Percentiles rank a stretch among this genome's conserved stretches.
Conservation (phyloP, 176 grass and related monocot species). For the Juncus inflexus region DNA sequence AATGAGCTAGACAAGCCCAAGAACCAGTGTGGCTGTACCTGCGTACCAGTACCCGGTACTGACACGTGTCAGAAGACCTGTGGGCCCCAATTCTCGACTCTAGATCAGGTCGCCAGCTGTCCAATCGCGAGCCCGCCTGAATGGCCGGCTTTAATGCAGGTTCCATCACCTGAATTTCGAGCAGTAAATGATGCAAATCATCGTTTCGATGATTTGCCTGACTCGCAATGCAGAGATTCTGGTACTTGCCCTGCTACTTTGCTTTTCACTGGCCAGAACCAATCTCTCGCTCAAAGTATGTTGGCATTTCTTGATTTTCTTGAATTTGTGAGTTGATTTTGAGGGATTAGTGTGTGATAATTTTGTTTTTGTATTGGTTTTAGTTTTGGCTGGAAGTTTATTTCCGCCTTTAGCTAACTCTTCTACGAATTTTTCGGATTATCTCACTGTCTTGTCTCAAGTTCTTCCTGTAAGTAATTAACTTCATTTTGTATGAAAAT, state of each 20-base stretch:
- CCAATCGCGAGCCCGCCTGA: slow-evolving; percentile 43
- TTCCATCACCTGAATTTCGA: slow-evolving; percentile 46
- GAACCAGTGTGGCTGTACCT: slow-evolving; percentile 65
- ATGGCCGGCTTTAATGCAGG: slow-evolving; percentile 72
- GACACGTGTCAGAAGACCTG: slow-evolving; percentile 53
- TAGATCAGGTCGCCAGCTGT: slow-evolving; percentile 65
- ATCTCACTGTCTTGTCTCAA: slow-evolving; percentile 39
- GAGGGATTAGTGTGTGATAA: slow-evolving; percentile 2
- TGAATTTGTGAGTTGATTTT: neutral
- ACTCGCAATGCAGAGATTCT: slow-evolving; percentile 36
- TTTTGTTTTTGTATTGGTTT: neutral
- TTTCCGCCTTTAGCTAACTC: slow-evolving; percentile 41
- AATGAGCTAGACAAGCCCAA: slow-evolving; percentile 62
- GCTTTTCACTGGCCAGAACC: slow-evolving; percentile 67
- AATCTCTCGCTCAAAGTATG: slow-evolving; percentile 59
- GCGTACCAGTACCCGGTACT: slow-evolving; percentile 33
- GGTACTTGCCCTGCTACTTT: slow-evolving; percentile 52
- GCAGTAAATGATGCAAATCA: slow-evolving; percentile 18
- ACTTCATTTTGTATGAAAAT: neutral
- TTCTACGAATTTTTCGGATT: slow-evolving; percentile 51
- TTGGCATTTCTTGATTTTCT: neutral
- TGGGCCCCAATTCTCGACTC: slow-evolving; percentile 63
- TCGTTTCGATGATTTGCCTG: slow-evolving; percentile 40
- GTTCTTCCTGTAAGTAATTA: slow-evolving; percentile 51
- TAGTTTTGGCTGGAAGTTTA: slow-evolving; percentile 51